phyloP scores from a whole-genome alignment of 2,329 filamentous ascomycete genomes.

The Arthrobotrys musiformis region DNA sequence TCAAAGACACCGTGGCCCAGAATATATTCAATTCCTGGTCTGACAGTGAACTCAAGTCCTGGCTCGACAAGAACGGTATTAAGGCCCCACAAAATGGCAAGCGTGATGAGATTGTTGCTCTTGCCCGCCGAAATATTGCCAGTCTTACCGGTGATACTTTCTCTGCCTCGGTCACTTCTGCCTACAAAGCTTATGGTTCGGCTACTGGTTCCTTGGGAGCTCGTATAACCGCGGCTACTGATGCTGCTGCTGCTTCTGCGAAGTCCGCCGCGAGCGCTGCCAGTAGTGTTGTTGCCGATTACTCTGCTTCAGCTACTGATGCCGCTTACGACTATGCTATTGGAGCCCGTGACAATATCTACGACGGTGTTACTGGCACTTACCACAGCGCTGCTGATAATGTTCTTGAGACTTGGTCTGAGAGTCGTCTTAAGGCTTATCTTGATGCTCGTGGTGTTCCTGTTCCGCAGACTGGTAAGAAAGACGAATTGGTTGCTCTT shows the following conservation, averaged over 20 bases:
- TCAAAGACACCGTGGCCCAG: constrained; percentile 80
- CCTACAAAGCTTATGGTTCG: constrained; percentile 62
- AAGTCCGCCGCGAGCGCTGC: constrained; percentile 67
- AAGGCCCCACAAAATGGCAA: constrained; percentile 91
- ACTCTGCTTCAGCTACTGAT: constrained; percentile 62
- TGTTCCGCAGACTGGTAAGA: constrained; percentile 76
- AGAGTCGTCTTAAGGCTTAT: constrained; percentile 80
- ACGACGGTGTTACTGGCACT: constrained; percentile 49
- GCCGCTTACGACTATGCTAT: constrained; percentile 77
- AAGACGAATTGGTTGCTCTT: constrained; percentile 77
- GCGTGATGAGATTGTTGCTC: constrained; percentile 85
- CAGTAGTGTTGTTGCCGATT: constrained; percentile 68
- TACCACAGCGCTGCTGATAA: constrained; percentile 72
- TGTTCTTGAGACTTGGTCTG: constrained; percentile 74
- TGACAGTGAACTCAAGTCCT: constrained; percentile 89
- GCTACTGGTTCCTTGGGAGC: constrained; percentile 62
- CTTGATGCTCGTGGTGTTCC: constrained; percentile 80
- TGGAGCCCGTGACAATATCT: constrained; percentile 72
- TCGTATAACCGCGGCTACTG: constrained; percentile 47
- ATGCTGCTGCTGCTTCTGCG: constrained; percentile 55
- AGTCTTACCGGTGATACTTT: constrained; percentile 75
- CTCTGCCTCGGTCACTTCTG: constrained; percentile 61
- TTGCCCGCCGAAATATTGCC: constrained; percentile 87
- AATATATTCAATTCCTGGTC: constrained; percentile 89
- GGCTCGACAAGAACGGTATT: constrained; percentile 89